Conservation (phyloP, 441 rosid genomes). For the Gossypium aridum region DNA sequence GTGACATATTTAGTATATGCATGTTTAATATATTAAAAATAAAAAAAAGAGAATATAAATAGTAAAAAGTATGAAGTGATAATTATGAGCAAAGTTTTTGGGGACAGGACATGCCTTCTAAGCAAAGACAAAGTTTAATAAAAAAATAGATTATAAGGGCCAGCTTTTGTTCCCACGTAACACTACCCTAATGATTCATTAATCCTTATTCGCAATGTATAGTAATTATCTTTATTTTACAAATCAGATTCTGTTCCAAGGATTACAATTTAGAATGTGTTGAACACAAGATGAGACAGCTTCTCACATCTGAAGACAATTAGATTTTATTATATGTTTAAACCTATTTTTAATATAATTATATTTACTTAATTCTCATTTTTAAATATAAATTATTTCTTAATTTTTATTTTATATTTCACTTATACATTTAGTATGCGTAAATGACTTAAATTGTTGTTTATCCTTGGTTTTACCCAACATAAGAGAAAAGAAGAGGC, state of each 20-base stretch:
- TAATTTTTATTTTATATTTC: too few relatives aligned
- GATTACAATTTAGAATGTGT: neutral
- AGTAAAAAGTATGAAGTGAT: neutral
- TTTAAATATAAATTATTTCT: too few relatives aligned
- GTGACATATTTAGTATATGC: neutral
- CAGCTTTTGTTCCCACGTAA: constrained; percentile 47
- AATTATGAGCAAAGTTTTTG: constrained; percentile 15
- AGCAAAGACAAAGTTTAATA: constrained; percentile 34
- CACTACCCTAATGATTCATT: constrained; percentile 34
- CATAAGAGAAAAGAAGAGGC: neutral
- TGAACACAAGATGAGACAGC: neutral
- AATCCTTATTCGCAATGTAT: neutral
- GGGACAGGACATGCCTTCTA: constrained; percentile 41
- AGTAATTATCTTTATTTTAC: neutral
- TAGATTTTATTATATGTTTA: too few relatives aligned
- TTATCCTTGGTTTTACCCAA: too few relatives aligned
- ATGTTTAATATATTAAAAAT: neutral
- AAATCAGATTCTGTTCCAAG: neutral
- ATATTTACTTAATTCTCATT: too few relatives aligned
- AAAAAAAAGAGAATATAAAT: neutral
- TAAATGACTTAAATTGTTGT: too few relatives aligned
- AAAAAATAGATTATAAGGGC: constrained; percentile 1
- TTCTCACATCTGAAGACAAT: neutral
- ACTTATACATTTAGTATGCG: too few relatives aligned
- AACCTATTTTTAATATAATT: too few relatives aligned